These are phyloP conservation scores for Tetradesmus lagerheimii DNA, from an alignment of 139 green algal species.

Conservation along the genomic window DNA sequence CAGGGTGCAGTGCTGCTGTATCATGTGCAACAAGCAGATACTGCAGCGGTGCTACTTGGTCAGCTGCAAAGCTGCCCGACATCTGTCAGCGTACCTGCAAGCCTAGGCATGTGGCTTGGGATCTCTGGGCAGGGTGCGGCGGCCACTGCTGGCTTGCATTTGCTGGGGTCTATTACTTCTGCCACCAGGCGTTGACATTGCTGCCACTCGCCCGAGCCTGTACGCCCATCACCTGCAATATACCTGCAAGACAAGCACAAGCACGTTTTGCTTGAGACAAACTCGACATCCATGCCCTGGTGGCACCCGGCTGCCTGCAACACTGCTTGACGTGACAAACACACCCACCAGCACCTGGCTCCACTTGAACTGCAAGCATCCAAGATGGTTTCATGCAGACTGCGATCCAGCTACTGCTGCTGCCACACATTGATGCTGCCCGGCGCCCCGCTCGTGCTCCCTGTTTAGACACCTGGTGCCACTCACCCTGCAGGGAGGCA, in stretches of 20 bases:
- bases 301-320: too few species aligned
- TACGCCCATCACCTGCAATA: background rate
- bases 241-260: constrained; percentile 26
- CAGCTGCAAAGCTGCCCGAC: too few species aligned
- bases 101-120: constrained; percentile 13
- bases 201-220: constrained; percentile 40
- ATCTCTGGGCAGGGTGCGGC: constrained; percentile 26
- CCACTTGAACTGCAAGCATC: too few species aligned
- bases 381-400: background rate
- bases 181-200: constrained; percentile 34
- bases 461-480: background rate
- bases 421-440: background rate
- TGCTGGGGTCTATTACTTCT: constrained; percentile 23
- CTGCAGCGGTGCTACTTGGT: background rate
- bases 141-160: constrained; percentile 11
- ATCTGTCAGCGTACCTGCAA: constrained; percentile 2
- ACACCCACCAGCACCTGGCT: too few species aligned
- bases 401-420: background rate
- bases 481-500: constrained; percentile 47
- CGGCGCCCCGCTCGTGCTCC: background rate
- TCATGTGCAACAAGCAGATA: background rate
- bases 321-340: too few species aligned
- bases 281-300: too few species aligned
- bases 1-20: background rate
- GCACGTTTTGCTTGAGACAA: background rate